A percentile compares a stretch with the other conserved stretches of the same genome.
phyloP scores from a whole-genome alignment of 371 early-diverging fungal genomes.

The Mortierella sp. region DNA sequence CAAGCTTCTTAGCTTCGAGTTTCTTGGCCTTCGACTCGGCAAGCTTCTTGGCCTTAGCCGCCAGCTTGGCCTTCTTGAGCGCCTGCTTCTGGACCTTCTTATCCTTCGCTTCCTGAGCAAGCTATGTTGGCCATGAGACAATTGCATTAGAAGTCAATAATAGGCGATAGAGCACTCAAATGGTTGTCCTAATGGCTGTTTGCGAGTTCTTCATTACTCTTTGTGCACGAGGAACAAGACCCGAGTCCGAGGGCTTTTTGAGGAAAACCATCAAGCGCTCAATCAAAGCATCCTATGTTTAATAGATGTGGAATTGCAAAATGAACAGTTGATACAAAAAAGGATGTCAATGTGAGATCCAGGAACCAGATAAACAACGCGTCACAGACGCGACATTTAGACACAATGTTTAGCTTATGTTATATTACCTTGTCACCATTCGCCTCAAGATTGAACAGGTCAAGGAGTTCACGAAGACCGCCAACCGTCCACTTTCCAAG shows the following conservation, averaged over 20 bases:
- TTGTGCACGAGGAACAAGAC: conserved; percentile 45
- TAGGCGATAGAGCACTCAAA: too few species aligned
- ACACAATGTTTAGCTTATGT: too few species aligned
- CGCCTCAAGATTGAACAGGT: conserved; percentile 50
- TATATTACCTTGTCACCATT: conserved; percentile 55
- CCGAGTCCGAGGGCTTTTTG: conserved; percentile 51
- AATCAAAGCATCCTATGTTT: conserved; percentile 49
- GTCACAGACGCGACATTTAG: too few species aligned
- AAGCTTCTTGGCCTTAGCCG: conserved; percentile 43
- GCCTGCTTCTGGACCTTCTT: conserved; percentile 33
- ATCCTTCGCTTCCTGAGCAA: conserved; percentile 35
- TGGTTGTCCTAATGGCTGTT: too few species aligned
- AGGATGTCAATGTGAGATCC: too few species aligned
- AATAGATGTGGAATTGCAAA: too few species aligned
- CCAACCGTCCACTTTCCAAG: conserved; percentile 51
- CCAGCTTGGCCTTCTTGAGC: conserved; percentile 30
- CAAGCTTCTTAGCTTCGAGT: conserved; percentile 13
- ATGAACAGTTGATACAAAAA: too few species aligned
- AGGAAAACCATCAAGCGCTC: conserved; percentile 49
- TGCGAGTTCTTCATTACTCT: conserved; percentile 18
- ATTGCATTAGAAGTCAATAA: too few species aligned
- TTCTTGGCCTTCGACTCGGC: conserved; percentile 34
- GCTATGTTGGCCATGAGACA: not conserved
- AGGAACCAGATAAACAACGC: not conserved
- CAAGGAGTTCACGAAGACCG: conserved; percentile 50